Conservation (phyloP, 1,284 basidiomycete genomes). For the Cutaneotrichosporon mucoides region DNA sequence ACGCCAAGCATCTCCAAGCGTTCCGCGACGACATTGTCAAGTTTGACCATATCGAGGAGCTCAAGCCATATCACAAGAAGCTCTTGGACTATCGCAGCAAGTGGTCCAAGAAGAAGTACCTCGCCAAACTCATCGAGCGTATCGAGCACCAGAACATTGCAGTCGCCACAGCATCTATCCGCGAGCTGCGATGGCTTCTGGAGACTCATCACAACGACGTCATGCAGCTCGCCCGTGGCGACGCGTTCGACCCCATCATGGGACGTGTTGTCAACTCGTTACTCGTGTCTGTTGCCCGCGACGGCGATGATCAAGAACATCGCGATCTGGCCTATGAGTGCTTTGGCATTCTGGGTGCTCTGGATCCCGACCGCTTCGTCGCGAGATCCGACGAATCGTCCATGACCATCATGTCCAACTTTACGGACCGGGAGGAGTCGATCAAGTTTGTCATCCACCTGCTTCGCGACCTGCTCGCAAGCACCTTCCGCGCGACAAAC, state of each 20-base stretch:
- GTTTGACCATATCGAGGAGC: slow-evolving; percentile 64
- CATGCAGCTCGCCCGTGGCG: slow-evolving; percentile 68
- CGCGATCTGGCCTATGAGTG: slow-evolving; percentile 77
- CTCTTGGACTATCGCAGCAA: slow-evolving; percentile 55
- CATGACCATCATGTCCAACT: slow-evolving; percentile 77
- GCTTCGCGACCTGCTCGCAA: slow-evolving; percentile 79
- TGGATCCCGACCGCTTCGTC: slow-evolving; percentile 86
- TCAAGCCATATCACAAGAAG: slow-evolving; percentile 55
- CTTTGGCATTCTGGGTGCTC: slow-evolving; percentile 87
- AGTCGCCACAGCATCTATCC: slow-evolving; percentile 70
- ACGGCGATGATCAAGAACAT: slow-evolving; percentile 63
- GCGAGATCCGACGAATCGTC: slow-evolving; percentile 54
- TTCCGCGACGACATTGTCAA: slow-evolving; percentile 76
- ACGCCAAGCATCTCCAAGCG: slow-evolving; percentile 52
- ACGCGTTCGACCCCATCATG: slow-evolving; percentile 76
- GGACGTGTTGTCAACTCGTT: slow-evolving; percentile 68
- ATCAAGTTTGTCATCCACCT: slow-evolving; percentile 79
- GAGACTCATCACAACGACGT: slow-evolving; percentile 55
- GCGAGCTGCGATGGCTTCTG: slow-evolving; percentile 70
- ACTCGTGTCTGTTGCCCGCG: slow-evolving; percentile 67
- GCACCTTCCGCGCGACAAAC: slow-evolving; percentile 88
- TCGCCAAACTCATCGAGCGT: slow-evolving; percentile 70
- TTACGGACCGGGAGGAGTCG: slow-evolving; percentile 74
- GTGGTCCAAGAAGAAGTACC: slow-evolving; percentile 57
- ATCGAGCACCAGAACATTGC: slow-evolving; percentile 75